Conservation (phyloP, 495 filamentous ascomycete genomes). For the Sporormia fimetaria region DNA sequence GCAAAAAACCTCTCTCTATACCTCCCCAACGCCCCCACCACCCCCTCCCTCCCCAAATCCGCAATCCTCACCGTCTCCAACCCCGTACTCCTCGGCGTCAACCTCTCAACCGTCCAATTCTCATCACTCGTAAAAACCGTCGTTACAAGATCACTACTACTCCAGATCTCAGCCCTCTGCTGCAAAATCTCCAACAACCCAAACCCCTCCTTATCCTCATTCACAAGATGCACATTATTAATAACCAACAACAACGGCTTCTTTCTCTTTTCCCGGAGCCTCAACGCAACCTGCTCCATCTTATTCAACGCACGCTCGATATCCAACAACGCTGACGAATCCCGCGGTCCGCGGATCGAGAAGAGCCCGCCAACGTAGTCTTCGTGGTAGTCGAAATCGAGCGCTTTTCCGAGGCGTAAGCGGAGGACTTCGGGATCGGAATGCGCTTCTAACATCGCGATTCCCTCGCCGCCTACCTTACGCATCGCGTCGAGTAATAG, state of each 20-base stretch:
- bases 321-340: constrained; percentile 15
- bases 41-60: constrained; percentile 64
- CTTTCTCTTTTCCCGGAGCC: constrained; percentile 1
- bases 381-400: constrained; percentile 19
- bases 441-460: constrained; percentile 18
- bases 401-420: constrained; percentile 13
- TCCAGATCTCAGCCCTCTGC: constrained; percentile 19
- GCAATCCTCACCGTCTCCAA: constrained; percentile 76
- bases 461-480: constrained; percentile 12
- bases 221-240: constrained; percentile 16
- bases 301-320: constrained; percentile 19
- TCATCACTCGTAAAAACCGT: constrained; percentile 80
- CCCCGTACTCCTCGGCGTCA: constrained; percentile 76
- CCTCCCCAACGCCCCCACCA: constrained; percentile 56
- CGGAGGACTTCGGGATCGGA: constrained; percentile 18
- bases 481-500: constrained; percentile 15
- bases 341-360: constrained; percentile 12
- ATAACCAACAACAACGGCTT: constrained; percentile 13
- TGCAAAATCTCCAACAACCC: constrained; percentile 15
- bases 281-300: constrained; percentile 18
- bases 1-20: constrained; percentile 59
- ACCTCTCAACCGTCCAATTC: constrained; percentile 89
- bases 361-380: constrained; percentile 19
- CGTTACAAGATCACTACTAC: constrained; percentile 12
- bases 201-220: constrained; percentile 3